Evolutionary conservation across 768 basidiomycete species (phyloP).

Genomic region (Tylopilus sp.): DNA sequence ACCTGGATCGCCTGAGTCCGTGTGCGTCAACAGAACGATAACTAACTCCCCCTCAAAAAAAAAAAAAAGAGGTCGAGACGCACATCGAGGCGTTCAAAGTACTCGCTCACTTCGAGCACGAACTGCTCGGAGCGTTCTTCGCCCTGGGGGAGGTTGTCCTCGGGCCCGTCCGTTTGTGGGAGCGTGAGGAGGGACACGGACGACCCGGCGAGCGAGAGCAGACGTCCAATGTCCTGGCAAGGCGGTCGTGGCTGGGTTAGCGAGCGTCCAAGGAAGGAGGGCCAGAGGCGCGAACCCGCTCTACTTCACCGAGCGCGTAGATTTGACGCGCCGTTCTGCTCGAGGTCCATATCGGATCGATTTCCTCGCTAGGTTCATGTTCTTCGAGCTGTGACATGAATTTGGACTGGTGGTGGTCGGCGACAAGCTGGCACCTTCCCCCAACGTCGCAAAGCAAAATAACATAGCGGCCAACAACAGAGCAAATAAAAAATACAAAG

Average conservation of each 20-base stretch:
- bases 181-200: constrained; percentile 76
- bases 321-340: constrained; percentile 81
- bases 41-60: no score
- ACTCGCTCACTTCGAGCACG: constrained; percentile 80
- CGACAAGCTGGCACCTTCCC: neutral
- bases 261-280: neutral
- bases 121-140: constrained; percentile 85
- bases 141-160: constrained; percentile 69
- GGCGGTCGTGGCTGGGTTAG: neutral
- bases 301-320: constrained; percentile 74
- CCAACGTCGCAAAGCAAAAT: constrained; percentile 12
- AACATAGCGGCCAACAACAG: constrained; percentile 30
- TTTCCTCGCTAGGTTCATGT: constrained; percentile 33
- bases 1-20: constrained; percentile 63
- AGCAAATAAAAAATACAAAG: constrained; percentile 26
- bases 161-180: constrained; percentile 74
- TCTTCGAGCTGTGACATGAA: constrained; percentile 24
- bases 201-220: constrained; percentile 72
- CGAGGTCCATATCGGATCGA: constrained; percentile 79
- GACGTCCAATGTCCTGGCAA: constrained; percentile 67
- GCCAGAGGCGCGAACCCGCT: constrained; percentile 49
- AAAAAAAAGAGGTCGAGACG: no score
- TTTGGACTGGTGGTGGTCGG: neutral
- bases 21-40: no score
- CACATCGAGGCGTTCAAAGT: constrained; percentile 81